A percentile compares a stretch with the other conserved stretches of the same genome.
Evolutionary conservation across 371 early-diverging fungal genomes (phyloP).

Genomic region (Mucor saturninus): DNA sequence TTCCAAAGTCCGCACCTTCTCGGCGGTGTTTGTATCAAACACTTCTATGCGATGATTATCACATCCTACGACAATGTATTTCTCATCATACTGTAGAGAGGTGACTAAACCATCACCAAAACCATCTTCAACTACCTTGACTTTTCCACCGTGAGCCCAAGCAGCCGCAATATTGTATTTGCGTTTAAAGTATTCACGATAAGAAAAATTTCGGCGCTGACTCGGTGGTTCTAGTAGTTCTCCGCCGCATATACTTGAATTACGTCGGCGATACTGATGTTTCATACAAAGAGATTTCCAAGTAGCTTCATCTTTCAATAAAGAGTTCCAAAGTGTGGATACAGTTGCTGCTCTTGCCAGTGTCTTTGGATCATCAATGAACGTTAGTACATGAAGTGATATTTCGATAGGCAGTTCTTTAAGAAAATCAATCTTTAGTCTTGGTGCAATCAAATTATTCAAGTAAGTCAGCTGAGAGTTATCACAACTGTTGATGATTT

Average conservation of each 20-base stretch:
- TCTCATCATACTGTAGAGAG: conserved; percentile 84
- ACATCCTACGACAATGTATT: conserved; percentile 85
- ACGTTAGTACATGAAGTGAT: conserved; percentile 70
- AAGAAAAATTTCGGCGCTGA: conserved; percentile 60
- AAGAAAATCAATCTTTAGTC: conserved; percentile 81
- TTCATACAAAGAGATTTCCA: conserved; percentile 57
- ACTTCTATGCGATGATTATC: conserved; percentile 86
- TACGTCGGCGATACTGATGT: conserved; percentile 53
- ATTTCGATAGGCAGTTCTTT: conserved; percentile 79
- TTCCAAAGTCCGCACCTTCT: conserved; percentile 68
- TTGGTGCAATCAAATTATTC: conserved; percentile 61
- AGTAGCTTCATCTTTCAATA: conserved; percentile 68
- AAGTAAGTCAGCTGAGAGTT: conserved; percentile 63
- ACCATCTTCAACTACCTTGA: conserved; percentile 75
- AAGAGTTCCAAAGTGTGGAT: conserved; percentile 74
- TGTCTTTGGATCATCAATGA: conserved; percentile 71
- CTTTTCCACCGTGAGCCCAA: conserved; percentile 77
- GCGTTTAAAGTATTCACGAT: conserved; percentile 77
- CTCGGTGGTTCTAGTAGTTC: conserved; percentile 52
- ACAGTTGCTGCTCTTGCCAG: conserved; percentile 78
- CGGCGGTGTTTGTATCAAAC: conserved; percentile 77
- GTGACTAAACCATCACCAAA: conserved; percentile 83
- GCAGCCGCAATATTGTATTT: conserved; percentile 76
- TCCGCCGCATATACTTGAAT: conserved; percentile 56
- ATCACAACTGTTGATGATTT: conserved; percentile 62